Evolutionary conservation across 2,329 filamentous ascomycete species (phyloP), one percentile per base, ranked within the genome.

Genomic region (Pestalotiopsis sp.): DNA sequence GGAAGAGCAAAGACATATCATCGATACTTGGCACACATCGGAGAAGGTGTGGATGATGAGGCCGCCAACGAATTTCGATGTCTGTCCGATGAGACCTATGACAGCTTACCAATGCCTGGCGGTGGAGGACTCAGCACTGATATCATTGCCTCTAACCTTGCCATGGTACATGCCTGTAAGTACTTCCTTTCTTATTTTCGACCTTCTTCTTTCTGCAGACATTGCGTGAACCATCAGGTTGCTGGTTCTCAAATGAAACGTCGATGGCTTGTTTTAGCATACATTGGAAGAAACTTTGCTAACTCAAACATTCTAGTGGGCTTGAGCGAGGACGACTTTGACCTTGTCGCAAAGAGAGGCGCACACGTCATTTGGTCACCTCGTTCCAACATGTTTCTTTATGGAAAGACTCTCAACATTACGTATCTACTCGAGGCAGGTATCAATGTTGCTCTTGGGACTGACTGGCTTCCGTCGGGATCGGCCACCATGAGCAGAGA

Each of bases 331-430:
- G 57, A 52, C 3, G 73, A 77, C 65, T 76, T 72, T 45, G 73
- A 75, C 7, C 68, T 77, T 31, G 73, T 77, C 2, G 75, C 74
- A n/a, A 61, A 65, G 9, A 74, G 78, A 11, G 73, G 75, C 7
- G 75, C 75, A 2, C 73, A 73, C 23, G 69, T 78, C 20, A 70
- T 78, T 67, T 78, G 76, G 76, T 74, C 74, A 1, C 76, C 76
- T 0, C 71, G 76, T 3, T 77, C 75, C 69, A 78, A 78, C 66
- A 70, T 77, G 14, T 73, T 70, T 23, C 70, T 78, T 5, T 78
- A 78, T 66, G 75, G 76, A 39, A 73, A 71, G 65, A 78, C 76
- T 17, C 68, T 78, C 41, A 70, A 78, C 66, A 69, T 74, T n/a
- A 71, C 39, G 9, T 71, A 71, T n/a, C 66, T 78, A 11, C 74